Conservation (phyloP, 2,329 filamentous ascomycete species). For the Gaeumannomyces tritici region DNA sequence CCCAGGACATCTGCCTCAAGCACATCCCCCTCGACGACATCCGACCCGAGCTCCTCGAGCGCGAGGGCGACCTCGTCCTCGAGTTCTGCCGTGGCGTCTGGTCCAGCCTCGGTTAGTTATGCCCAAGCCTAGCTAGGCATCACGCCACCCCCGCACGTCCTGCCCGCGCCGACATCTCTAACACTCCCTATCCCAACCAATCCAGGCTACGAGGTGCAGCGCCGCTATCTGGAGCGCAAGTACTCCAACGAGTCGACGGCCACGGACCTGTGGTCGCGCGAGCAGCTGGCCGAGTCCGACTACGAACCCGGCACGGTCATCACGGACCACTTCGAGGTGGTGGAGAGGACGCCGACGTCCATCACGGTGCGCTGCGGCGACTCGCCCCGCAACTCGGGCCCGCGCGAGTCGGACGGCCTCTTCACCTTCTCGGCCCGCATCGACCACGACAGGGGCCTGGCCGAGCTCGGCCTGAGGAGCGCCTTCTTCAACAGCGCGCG, state of each 20-base stretch:
- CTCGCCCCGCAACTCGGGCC: slow-evolving; percentile 45
- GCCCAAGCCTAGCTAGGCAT: neutral
- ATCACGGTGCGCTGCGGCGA: slow-evolving; percentile 60
- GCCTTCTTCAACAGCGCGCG: slow-evolving; percentile 41
- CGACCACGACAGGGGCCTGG: slow-evolving; percentile 48
- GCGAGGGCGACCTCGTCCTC: slow-evolving; percentile 46
- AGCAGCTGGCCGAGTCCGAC: slow-evolving; percentile 41
- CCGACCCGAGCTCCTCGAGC: slow-evolving; percentile 53
- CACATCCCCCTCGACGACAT: slow-evolving; percentile 54
- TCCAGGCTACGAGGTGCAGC: slow-evolving; percentile 48
- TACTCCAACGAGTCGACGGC: slow-evolving; percentile 46
- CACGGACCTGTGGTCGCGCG: slow-evolving; percentile 49
- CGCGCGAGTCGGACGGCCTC: slow-evolving; percentile 53
- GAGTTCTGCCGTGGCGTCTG: slow-evolving; percentile 60
- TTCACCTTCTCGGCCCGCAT: slow-evolving; percentile 55
- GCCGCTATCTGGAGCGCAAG: slow-evolving; percentile 47
- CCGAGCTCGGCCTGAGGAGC: slow-evolving; percentile 57
- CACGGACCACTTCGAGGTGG: slow-evolving; percentile 64
- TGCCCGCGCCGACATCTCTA: slow-evolving; percentile 5
- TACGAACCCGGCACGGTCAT: slow-evolving; percentile 56
- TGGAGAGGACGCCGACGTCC: slow-evolving; percentile 49
- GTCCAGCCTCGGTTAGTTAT: slow-evolving; percentile 50
- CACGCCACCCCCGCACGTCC: slow-evolving; percentile 2
- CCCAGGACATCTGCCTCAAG: slow-evolving; percentile 55
- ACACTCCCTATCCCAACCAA: neutral